Evolutionary conservation across 192 early-diverging fungal genomes (phyloP).

Genomic region (Coemansia sp.): DNA sequence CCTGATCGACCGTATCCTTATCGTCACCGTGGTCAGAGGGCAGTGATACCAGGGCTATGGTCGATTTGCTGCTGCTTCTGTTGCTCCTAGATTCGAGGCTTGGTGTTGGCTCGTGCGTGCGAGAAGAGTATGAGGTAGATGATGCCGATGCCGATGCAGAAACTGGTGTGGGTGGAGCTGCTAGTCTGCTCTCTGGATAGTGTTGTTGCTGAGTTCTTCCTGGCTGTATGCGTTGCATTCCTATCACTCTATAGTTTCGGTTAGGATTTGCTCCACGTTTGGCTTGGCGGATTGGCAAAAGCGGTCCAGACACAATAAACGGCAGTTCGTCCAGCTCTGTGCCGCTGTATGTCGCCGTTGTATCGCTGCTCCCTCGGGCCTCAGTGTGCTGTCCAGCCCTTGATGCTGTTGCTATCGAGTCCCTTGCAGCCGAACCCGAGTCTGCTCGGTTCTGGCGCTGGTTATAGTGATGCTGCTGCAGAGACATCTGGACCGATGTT

Average conservation of each 20-base stretch:
- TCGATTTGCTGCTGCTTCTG: conserved; percentile 45
- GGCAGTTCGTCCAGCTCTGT: conserved; percentile 30
- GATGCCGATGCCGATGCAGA: conserved; percentile 39
- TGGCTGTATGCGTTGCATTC: conserved; percentile 20
- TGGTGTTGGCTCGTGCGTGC: conserved; percentile 10
- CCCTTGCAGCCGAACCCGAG: background rate
- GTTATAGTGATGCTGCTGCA: conserved; percentile 7
- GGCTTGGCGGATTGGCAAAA: conserved; percentile 49
- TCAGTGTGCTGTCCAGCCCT: background rate
- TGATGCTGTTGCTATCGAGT: background rate
- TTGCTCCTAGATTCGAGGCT: conserved; percentile 26
- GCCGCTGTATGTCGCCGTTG: conserved; percentile 23
- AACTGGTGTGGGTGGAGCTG: conserved; percentile 47
- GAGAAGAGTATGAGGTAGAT: conserved; percentile 37
- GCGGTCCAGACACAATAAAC: conserved; percentile 47
- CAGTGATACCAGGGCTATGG: conserved; percentile 10
- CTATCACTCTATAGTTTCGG: conserved; percentile 48
- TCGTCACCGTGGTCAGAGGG: conserved; percentile 5
- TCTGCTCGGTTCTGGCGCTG: conserved; percentile 2
- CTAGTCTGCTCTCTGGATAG: conserved; percentile 16
- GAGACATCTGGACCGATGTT: conserved; percentile 9
- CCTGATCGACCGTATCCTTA: conserved; percentile 1
- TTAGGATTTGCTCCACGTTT: conserved; percentile 41
- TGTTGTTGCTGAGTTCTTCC: conserved; percentile 7
- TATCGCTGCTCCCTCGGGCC: conserved; percentile 5